Evolutionary conservation across 257 asterid genomes (phyloP), one percentile per base, ranked within the genome.

Genomic region (Haberlea rhodopensis): DNA sequence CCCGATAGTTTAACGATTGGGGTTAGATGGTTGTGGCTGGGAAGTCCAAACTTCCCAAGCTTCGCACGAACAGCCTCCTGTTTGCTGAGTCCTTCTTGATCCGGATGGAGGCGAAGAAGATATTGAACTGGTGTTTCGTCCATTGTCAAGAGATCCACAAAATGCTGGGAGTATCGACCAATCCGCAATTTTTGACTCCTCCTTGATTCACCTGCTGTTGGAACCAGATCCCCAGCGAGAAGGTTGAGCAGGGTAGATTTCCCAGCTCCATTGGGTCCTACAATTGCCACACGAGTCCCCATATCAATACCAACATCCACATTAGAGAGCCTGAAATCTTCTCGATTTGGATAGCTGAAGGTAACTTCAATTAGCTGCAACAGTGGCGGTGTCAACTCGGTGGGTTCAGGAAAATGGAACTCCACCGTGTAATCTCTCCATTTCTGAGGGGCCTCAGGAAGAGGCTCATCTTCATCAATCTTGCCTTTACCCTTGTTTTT

Each of bases 241-340:
- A 85, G 87, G 72, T 82, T 85, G 68, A 85, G 92, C 65, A 85
- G 53, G 13, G 87, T 82, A 1, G 89, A 80, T 70, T 85, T 85
- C 20, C 92, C 92, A 21, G 92, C 92, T 34, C 92, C 92, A 61
- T 85, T 85, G 25, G 92, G 92, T 13, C 92, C 92, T 10, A 85
- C 82, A n/a, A 85, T 82, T 13, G 92, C 92, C 26, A 85, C 89
- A 22, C 89, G 92, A 13, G 89, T 85, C 51, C 92, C 92, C 92
- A 85, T 85, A 65, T 85, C 92, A 52, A 85, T 85, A 28, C 89
- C 92, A 28, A 85, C 92, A 55, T 82, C 92, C 24, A 85, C 89
- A 65, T 82, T 27, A 1, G 85, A 82, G 29, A 85, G 87, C 69
- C 66, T 76, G 69, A 85, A 85, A 70, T 85, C 92, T 11, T 75